Percentiles rank a stretch among this genome's conserved stretches.
Evolutionary conservation across 768 basidiomycete genomes (phyloP).

Genomic region (Kwoniella mangroviensis): DNA sequence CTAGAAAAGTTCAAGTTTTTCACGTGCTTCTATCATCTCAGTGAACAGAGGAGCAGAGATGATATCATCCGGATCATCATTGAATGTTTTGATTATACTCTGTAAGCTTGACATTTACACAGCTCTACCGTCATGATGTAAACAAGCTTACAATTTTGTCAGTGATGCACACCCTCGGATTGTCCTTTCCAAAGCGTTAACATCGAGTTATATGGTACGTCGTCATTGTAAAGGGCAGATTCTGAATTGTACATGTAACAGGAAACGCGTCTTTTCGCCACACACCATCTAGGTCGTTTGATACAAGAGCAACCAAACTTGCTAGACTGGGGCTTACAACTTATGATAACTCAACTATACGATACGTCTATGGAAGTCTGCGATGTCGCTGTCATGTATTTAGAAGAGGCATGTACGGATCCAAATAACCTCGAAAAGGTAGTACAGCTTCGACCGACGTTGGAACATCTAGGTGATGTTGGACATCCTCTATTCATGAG

Average conservation of each 20-base stretch:
- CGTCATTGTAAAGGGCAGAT: background rate
- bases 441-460: constrained; percentile 89
- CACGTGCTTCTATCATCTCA: constrained; percentile 93
- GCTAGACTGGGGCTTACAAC: constrained; percentile 83
- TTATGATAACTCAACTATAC: constrained; percentile 93
- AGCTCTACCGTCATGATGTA: background rate
- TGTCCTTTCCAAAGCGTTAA: constrained; percentile 89
- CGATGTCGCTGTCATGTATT: constrained; percentile 82
- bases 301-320: constrained; percentile 69
- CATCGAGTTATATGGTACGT: constrained; percentile 83
- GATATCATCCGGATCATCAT: constrained; percentile 90
- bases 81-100: constrained; percentile 86
- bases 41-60: constrained; percentile 85
- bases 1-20: constrained; percentile 91
- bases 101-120: constrained; percentile 62
- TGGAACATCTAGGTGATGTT: constrained; percentile 93
- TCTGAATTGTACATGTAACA: constrained; percentile 51
- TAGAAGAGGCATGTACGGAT: constrained; percentile 87
- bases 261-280: constrained; percentile 88
- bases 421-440: constrained; percentile 83
- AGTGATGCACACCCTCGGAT: constrained; percentile 95
- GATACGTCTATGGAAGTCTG: constrained; percentile 89
- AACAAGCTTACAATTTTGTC: constrained; percentile 8
- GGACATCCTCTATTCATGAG: constrained; percentile 86
- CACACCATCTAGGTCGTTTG: constrained; percentile 79